phyloP scores from a whole-genome alignment of 306 rosid species.

The Trichosanthes cucumerina region DNA sequence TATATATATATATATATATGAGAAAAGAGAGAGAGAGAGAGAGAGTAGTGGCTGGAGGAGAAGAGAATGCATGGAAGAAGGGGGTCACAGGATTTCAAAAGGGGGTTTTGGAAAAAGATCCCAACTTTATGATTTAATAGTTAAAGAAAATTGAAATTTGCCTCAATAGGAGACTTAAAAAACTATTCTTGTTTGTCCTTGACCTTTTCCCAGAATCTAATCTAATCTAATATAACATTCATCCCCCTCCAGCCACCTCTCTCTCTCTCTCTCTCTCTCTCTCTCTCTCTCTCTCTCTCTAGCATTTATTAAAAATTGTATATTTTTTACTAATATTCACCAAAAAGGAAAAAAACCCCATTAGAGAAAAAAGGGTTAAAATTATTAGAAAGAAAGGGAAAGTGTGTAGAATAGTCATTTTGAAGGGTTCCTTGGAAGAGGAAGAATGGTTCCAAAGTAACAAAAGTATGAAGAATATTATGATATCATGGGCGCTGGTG shows the following conservation, averaged over 20 bases:
- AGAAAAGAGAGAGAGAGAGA: constrained; percentile 15
- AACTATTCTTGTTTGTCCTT: constrained; percentile 27
- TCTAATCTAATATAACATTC: constrained; percentile 7
- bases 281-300: constrained; percentile 23
- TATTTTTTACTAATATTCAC: not conserved
- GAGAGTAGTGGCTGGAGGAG: constrained; percentile 54
- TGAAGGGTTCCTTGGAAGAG: not conserved
- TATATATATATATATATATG: constrained; percentile 7
- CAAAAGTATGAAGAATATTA: constrained; percentile 5
- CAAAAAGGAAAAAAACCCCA: not conserved
- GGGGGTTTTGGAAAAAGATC: not conserved
- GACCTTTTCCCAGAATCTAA: constrained; percentile 39
- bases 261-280: constrained; percentile 27
- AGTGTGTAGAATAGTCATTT: not conserved
- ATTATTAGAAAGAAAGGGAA: not conserved
- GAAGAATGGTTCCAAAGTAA: constrained; percentile 6
- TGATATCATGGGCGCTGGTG: constrained; percentile 5
- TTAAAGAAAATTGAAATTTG: constrained; percentile 28
- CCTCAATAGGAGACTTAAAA: constrained; percentile 23
- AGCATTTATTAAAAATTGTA: not conserved
- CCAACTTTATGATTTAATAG: constrained; percentile 22
- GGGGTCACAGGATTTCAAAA: constrained; percentile 1
- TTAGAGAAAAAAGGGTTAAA: not conserved
- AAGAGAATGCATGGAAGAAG: constrained; percentile 11
- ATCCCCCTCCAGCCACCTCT: constrained; percentile 20